These are phyloP conservation scores for Cercospora sesami DNA, from an alignment of 2,329 filamentous ascomycete genomes.

Conservation along the genomic window DNA sequence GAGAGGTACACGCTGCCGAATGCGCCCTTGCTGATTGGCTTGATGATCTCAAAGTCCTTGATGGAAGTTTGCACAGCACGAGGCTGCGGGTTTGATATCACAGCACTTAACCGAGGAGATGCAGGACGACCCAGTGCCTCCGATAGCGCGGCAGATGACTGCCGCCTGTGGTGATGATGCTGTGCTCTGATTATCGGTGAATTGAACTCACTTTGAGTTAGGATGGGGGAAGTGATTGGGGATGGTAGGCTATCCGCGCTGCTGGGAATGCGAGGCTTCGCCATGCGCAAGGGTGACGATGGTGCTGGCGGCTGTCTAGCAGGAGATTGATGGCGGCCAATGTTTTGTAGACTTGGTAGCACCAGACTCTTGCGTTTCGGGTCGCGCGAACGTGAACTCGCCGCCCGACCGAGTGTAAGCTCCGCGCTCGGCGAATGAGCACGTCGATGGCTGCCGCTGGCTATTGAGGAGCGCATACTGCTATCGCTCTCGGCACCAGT, in stretches of 20 bases:
- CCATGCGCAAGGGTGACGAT: constrained; percentile 74
- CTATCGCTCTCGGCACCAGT: constrained; percentile 80
- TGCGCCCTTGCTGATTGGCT: constrained; percentile 97
- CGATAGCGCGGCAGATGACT: constrained; percentile 87
- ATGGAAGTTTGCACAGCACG: constrained; percentile 91
- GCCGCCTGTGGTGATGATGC: constrained; percentile 71
- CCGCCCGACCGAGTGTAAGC: constrained; percentile 70
- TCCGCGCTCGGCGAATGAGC: constrained; percentile 92
- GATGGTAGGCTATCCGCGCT: constrained; percentile 69
- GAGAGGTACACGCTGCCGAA: constrained; percentile 97
- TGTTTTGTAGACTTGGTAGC: constrained; percentile 64
- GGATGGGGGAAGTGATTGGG: constrained; percentile 84
- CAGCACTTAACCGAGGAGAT: constrained; percentile 78
- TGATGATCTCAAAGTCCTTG: constrained; percentile 99
- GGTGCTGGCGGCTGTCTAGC: constrained; percentile 71
- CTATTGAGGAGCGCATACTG: constrained; percentile 77
- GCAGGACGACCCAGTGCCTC: constrained; percentile 63
- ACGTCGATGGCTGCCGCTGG: constrained; percentile 57
- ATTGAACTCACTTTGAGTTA: constrained; percentile 77
- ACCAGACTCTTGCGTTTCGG: constrained; percentile 85
- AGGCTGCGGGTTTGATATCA: constrained; percentile 76
- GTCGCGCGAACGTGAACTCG: constrained; percentile 67
- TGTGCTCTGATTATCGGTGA: constrained; percentile 64
- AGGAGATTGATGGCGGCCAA: constrained; percentile 86
- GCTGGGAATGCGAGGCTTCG: constrained; percentile 71